Evolutionary conservation across 1,139 yeast genomes (phyloP).

Genomic region (Kodamaea sp.): DNA sequence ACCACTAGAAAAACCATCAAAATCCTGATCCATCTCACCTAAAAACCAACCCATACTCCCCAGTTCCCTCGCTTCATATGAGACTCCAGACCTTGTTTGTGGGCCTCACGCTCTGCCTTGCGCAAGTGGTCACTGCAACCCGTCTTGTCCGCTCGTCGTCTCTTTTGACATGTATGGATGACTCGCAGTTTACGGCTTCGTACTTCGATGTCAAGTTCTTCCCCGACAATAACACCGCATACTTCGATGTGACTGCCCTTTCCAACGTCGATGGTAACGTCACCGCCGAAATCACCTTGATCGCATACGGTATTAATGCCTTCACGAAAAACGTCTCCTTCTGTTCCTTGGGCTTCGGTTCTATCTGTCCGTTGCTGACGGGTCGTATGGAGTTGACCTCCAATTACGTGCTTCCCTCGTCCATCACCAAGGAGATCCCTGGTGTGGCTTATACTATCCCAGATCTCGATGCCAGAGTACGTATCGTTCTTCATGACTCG

Average conservation of each 20-base stretch:
- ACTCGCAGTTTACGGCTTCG: slow-evolving; percentile 88
- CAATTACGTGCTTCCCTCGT: slow-evolving; percentile 44
- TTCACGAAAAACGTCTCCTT: slow-evolving; percentile 57
- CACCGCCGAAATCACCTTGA: slow-evolving; percentile 63
- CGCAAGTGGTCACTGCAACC: slow-evolving; percentile 19
- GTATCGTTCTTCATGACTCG: slow-evolving; percentile 62
- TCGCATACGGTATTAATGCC: slow-evolving; percentile 82
- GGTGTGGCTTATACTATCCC: slow-evolving; percentile 87
- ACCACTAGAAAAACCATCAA: no score
- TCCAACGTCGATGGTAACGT: slow-evolving; percentile 79
- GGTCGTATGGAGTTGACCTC: slow-evolving; percentile 81
- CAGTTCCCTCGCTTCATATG: no score
- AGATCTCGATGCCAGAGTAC: slow-evolving; percentile 89
- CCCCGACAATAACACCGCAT: slow-evolving; percentile 64
- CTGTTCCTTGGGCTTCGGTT: slow-evolving; percentile 53
- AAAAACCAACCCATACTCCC: neutral
- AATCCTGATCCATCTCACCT: neutral
- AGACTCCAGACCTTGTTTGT: slow-evolving; percentile 1
- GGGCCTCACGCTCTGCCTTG: slow-evolving; percentile 4
- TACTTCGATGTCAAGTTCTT: slow-evolving; percentile 73
- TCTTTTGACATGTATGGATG: slow-evolving; percentile 89
- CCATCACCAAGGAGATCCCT: slow-evolving; percentile 61
- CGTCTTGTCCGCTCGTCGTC: slow-evolving; percentile 59
- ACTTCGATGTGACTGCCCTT: slow-evolving; percentile 72
- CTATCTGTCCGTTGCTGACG: slow-evolving; percentile 79